Percentiles rank a stretch among this genome's conserved stretches.
Evolutionary conservation across 2,329 filamentous ascomycete species (phyloP).

Genomic region (Emergomyces orientalis): DNA sequence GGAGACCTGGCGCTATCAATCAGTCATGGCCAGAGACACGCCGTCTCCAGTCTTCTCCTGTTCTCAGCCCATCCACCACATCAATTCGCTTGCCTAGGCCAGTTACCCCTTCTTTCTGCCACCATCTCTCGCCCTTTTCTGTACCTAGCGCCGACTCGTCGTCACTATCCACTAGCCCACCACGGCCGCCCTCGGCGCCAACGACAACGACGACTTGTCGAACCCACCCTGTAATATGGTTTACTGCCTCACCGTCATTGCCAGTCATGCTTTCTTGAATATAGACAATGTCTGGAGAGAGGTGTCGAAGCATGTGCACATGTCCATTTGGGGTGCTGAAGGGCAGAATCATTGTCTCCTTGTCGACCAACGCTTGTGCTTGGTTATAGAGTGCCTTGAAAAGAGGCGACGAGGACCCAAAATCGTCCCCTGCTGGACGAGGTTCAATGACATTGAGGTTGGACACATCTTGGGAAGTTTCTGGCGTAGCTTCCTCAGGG

Average conservation of each 20-base stretch:
- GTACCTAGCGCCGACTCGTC: conserved; percentile 35
- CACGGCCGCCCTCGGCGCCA: conserved; percentile 50
- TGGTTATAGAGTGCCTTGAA: conserved; percentile 76
- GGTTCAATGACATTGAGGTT: conserved; percentile 43
- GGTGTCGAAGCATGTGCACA: conserved; percentile 74
- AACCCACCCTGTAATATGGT: conserved; percentile 56
- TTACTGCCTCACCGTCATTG: conserved; percentile 61
- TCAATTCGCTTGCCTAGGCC: conserved; percentile 80
- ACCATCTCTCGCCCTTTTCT: conserved; percentile 36
- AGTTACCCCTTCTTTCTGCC: conserved; percentile 66
- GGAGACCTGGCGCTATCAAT: conserved; percentile 8
- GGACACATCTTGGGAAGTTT: conserved; percentile 43
- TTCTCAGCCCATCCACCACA: conserved; percentile 70
- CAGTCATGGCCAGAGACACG: conserved; percentile 59
- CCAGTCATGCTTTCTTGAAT: conserved; percentile 78
- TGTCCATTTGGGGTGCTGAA: conserved; percentile 79
- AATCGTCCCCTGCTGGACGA: conserved; percentile 35
- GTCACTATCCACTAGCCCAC: conserved; percentile 74
- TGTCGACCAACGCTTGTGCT: conserved; percentile 68
- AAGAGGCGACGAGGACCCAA: conserved; percentile 46
- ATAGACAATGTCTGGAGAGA: conserved; percentile 79
- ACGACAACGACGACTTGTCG: conserved; percentile 53
- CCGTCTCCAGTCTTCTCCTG: conserved; percentile 80
- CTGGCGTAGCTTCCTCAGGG: conserved; percentile 51
- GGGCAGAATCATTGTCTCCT: conserved; percentile 76